These are phyloP conservation scores for Eremothecium gossypii DNA, from an alignment of 1,139 yeast species.

Conservation along the genomic window DNA sequence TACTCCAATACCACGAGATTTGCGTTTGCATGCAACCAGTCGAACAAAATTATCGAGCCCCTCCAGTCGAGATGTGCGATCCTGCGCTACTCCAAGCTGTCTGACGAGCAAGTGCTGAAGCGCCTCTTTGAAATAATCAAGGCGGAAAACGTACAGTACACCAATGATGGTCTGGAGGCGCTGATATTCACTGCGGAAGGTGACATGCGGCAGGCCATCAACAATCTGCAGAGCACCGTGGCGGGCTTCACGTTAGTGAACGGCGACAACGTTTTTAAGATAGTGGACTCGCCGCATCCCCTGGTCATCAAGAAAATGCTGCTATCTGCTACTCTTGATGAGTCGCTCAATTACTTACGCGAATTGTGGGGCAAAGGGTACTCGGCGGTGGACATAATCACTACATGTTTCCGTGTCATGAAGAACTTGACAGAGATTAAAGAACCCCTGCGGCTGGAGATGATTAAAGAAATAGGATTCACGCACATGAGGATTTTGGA, in stretches of 20 bases:
- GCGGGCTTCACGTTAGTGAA: slow-evolving; percentile 89
- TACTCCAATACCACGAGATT: slow-evolving; percentile 91
- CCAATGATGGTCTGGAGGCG: slow-evolving; percentile 90
- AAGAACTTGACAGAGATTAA: slow-evolving; percentile 61
- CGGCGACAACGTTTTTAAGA: slow-evolving; percentile 85
- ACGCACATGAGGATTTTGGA: slow-evolving; percentile 88
- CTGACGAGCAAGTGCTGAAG: slow-evolving; percentile 76
- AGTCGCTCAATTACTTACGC: slow-evolving; percentile 57
- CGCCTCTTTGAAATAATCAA: slow-evolving; percentile 66
- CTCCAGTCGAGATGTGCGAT: slow-evolving; percentile 95
- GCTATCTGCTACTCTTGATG: slow-evolving; percentile 51
- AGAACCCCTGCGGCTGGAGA: slow-evolving; percentile 61
- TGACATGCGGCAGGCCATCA: slow-evolving; percentile 97
- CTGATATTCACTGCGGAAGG: slow-evolving; percentile 96
- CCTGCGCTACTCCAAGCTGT: slow-evolving; percentile 68
- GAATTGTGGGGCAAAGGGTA: slow-evolving; percentile 83
- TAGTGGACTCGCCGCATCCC: slow-evolving; percentile 97
- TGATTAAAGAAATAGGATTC: slow-evolving; percentile 79
- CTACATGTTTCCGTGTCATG: slow-evolving; percentile 82
- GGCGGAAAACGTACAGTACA: slow-evolving; percentile 62
- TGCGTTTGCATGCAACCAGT: slow-evolving; percentile 95
- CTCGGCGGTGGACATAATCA: slow-evolving; percentile 84
- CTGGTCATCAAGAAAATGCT: slow-evolving; percentile 72
- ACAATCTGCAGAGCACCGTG: slow-evolving; percentile 85
- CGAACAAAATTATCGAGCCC: slow-evolving; percentile 92